Evolutionary conservation across 495 filamentous ascomycete genomes (phyloP), one percentile per base, ranked within the genome.

Genomic region (Aspergillus biplanus): DNA sequence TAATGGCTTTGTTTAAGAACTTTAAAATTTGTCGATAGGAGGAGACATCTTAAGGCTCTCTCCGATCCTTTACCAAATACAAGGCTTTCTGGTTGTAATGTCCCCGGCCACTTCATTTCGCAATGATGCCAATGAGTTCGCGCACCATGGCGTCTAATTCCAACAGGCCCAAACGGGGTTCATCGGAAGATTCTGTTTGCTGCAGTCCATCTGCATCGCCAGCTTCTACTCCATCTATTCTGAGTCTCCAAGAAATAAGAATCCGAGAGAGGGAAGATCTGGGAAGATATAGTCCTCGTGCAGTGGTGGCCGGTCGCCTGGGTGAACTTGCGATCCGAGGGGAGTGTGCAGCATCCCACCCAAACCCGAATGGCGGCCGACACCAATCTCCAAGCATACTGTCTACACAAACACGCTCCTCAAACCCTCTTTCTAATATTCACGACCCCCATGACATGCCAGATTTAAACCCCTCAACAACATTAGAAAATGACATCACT

Each of bases 261-360:
- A 49, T 80, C 32, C 68, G 67, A 27, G 76, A 79, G 53, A 71
- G 74, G 35, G 68, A 71, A 31, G 76, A 79, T 52, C 61, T 71
- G 15, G 76, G 75, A 32, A 66, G 73, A 52, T 68, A 76, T 58
- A 92, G 89, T 68, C 89, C 90, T 33, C 82, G 85, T 63, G 83
- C 85, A 13, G 83, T 75, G 37, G 87, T 91, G 56, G 87, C 85
- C 62, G 83, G 86, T 65, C 80, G 83, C 58, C 86, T 92, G 66
- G 83, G 84, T 63, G 81, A 86, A 52, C 76, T 92, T 35, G 83
- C 81, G 42, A 74, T 90, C 52, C 84, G 79, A 62, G 80, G 83
- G 63, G 75, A 80, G 60, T 67, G 57, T 44, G 49, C 75, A 48
- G 58, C 72, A 58, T 66, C 72, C 65, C 59, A 67, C 59, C 64